Conservation (phyloP, 2,329 filamentous ascomycete genomes). For the Cordyceps javanica region DNA sequence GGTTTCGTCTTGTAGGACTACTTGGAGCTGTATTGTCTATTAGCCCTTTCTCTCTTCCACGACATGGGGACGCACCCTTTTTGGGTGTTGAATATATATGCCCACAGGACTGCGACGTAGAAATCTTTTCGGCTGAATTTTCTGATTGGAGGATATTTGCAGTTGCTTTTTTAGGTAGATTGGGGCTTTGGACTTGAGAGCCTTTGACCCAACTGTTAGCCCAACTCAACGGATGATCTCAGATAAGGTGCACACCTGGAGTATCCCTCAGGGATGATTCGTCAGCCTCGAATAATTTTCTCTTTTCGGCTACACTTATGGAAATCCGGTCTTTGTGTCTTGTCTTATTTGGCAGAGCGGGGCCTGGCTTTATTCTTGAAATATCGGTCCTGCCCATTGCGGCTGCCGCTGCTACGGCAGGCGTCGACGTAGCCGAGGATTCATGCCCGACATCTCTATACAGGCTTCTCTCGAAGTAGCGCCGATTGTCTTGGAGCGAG, state of each 20-base stretch:
- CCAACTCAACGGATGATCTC: not conserved
- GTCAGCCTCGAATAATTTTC: slow-evolving; percentile 19
- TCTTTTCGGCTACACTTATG: slow-evolving; percentile 20
- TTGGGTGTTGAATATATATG: not conserved
- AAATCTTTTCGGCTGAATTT: not conserved
- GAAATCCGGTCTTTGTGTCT: not conserved
- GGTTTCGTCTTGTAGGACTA: not conserved
- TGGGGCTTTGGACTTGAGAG: not conserved
- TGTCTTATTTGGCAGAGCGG: not conserved
- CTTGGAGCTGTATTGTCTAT: not conserved
- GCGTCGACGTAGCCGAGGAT: not conserved
- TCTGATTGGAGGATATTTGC: not conserved
- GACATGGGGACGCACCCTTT: not conserved
- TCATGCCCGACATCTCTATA: not conserved
- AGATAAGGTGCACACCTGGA: not conserved
- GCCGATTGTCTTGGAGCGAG: not conserved
- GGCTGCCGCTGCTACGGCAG: not conserved
- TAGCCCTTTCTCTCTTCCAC: not conserved
- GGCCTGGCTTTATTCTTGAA: not conserved
- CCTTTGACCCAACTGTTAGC: not conserved
- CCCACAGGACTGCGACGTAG: not conserved
- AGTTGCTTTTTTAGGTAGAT: not conserved
- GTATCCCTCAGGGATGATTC: not conserved
- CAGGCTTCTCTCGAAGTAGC: not conserved
- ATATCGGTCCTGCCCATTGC: not conserved